Percentiles rank a stretch among this genome's conserved stretches.
Conservation (phyloP, 768 basidiomycete species). For the Amanita pallidorosea region DNA sequence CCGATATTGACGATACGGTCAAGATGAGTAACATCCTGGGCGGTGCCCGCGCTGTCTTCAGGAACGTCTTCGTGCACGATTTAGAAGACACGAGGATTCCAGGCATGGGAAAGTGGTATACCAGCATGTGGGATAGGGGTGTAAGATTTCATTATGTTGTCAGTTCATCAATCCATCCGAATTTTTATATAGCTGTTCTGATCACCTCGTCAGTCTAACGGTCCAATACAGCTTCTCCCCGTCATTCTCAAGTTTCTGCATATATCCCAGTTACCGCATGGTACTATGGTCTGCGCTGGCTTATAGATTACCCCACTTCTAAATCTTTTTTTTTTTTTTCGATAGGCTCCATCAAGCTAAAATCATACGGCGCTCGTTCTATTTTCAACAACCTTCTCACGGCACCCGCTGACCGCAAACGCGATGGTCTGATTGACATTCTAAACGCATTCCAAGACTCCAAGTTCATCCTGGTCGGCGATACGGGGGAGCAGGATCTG, state of each 20-base stretch:
- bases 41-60: constrained; percentile 76
- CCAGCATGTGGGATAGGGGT: constrained; percentile 53
- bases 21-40: constrained; percentile 69
- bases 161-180: constrained; percentile 18
- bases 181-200: neutral
- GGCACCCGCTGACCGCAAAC: constrained; percentile 77
- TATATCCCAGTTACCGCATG: constrained; percentile 57
- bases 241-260: constrained; percentile 68
- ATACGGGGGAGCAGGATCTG: constrained; percentile 91
- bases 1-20: constrained; percentile 92
- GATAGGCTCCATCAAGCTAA: constrained; percentile 69
- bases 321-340: neutral
- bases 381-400: constrained; percentile 77
- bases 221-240: constrained; percentile 76
- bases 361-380: constrained; percentile 77
- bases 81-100: constrained; percentile 69
- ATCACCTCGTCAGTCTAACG: constrained; percentile 54
- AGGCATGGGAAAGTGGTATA: constrained; percentile 78
- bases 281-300: constrained; percentile 16
- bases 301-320: neutral
- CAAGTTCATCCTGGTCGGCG: constrained; percentile 79
- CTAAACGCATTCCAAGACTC: constrained; percentile 65
- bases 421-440: constrained; percentile 67
- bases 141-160: constrained; percentile 87
- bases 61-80: constrained; percentile 88